A percentile compares a stretch with the other conserved stretches of the same genome.
Conservation (phyloP, 106 monocot species). For the Hemerocallis citrina region DNA sequence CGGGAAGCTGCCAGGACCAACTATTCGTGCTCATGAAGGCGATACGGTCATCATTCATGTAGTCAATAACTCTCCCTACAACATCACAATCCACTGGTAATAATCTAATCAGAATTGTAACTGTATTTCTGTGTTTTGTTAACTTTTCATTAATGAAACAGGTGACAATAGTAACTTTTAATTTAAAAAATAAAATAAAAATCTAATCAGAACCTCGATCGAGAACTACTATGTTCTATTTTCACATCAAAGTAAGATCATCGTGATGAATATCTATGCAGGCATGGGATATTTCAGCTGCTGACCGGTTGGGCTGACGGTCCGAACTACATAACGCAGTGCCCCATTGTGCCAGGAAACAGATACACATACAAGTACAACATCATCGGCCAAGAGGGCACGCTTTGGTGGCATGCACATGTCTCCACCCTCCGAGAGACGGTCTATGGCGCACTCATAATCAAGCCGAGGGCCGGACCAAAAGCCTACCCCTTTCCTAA, state of each 20-base stretch:
- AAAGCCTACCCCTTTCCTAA: constrained; percentile 50
- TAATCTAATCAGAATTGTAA: background rate
- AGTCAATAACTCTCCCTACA: constrained; percentile 50
- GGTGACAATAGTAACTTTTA: background rate
- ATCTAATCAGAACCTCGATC: no score
- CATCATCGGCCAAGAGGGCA: constrained; percentile 61
- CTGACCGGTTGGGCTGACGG: constrained; percentile 69
- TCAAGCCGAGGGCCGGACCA: constrained; percentile 31
- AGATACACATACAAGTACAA: constrained; percentile 71
- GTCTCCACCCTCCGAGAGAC: constrained; percentile 54
- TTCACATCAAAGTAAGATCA: no score
- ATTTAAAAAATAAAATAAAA: no score
- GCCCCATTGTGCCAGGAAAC: constrained; percentile 56
- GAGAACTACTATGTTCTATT: no score
- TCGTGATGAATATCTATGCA: constrained; percentile 6
- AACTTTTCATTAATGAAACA: background rate
- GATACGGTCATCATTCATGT: constrained; percentile 44
- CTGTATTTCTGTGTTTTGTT: background rate
- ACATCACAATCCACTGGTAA: constrained; percentile 58
- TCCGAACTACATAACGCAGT: constrained; percentile 67
- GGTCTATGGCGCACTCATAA: constrained; percentile 65
- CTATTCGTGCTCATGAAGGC: constrained; percentile 30
- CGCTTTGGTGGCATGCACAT: constrained; percentile 94
- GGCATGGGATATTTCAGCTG: constrained; percentile 82
- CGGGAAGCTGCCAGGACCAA: constrained; percentile 35